These are phyloP conservation scores for Aspergillus persii DNA, from an alignment of 2,329 filamentous ascomycete species.

Conservation along the genomic window DNA sequence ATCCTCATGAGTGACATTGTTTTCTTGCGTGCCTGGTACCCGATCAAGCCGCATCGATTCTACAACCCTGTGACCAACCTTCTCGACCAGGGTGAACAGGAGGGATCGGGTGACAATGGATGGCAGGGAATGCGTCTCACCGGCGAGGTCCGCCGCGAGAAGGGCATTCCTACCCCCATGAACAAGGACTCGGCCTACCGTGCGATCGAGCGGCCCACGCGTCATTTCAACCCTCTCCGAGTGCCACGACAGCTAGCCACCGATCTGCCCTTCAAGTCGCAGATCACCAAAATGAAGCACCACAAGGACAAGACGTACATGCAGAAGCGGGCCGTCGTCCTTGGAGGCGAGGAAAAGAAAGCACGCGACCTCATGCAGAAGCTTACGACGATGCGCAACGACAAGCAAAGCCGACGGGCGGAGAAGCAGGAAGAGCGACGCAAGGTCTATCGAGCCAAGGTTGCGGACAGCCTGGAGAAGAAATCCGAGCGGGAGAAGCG, in stretches of 20 bases:
- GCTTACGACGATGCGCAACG: conserved; percentile 83
- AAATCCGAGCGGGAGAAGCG: conserved; percentile 81
- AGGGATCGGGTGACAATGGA: conserved; percentile 32
- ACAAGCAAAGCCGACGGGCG: conserved; percentile 79
- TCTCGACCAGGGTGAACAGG: conserved; percentile 55
- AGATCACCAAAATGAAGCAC: conserved; percentile 77
- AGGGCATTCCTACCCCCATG: conserved; percentile 72
- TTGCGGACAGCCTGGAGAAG: conserved; percentile 80
- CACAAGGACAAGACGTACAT: conserved; percentile 82
- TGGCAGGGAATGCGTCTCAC: conserved; percentile 95
- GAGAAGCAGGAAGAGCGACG: conserved; percentile 87
- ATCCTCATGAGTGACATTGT: conserved; percentile 95
- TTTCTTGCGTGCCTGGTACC: conserved; percentile 95
- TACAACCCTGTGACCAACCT: conserved; percentile 96
- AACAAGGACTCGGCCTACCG: conserved; percentile 85
- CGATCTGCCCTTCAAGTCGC: conserved; percentile 85
- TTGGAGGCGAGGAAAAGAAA: conserved; percentile 82
- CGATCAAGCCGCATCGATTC: conserved; percentile 90
- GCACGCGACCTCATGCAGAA: conserved; percentile 89
- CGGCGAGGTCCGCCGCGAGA: conserved; percentile 78
- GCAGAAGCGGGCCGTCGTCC: conserved; percentile 91
- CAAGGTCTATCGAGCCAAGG: conserved; percentile 75
- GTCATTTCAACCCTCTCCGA: conserved; percentile 70
- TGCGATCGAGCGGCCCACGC: conserved; percentile 55
- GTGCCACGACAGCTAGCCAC: conserved; percentile 60